A percentile compares a stretch with the other conserved stretches of the same genome.
Conservation (phyloP, 257 asterid genomes). For the Nicotiana otophora region DNA sequence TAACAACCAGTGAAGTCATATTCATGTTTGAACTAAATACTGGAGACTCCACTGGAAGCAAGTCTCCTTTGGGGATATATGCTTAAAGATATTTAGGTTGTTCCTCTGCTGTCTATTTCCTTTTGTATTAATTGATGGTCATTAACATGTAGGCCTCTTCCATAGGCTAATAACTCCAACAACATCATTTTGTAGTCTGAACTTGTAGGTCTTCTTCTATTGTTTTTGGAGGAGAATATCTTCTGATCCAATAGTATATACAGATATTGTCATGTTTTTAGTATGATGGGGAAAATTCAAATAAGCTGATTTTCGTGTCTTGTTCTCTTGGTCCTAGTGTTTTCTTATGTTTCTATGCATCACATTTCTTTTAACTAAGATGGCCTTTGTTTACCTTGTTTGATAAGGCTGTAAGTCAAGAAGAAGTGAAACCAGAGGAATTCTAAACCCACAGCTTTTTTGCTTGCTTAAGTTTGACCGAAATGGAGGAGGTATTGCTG, state of each 20-base stretch:
- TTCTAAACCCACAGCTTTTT: neutral
- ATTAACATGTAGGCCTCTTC: neutral
- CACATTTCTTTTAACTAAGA: neutral
- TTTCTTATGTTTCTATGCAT: neutral
- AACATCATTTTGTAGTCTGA: neutral
- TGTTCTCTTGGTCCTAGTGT: neutral
- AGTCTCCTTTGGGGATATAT: neutral
- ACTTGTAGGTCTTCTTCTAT: neutral
- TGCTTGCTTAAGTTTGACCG: neutral
- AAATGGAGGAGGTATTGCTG: neutral
- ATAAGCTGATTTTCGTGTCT: neutral
- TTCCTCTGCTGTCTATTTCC: neutral
- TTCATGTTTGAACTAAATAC: neutral
- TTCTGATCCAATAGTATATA: too few species aligned
- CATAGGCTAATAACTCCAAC: neutral
- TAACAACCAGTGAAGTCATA: neutral
- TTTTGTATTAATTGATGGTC: neutral
- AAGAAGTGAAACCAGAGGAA: neutral
- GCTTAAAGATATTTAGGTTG: neutral
- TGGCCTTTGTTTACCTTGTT: neutral
- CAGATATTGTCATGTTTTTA: neutral
- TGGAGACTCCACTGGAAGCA: neutral
- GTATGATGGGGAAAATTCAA: neutral
- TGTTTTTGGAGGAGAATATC: neutral
- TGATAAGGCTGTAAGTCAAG: neutral